A percentile compares a stretch with the other conserved stretches of the same genome.
Evolutionary conservation across 305 asterid species (phyloP).

Genomic region (Petunia hybrid): DNA sequence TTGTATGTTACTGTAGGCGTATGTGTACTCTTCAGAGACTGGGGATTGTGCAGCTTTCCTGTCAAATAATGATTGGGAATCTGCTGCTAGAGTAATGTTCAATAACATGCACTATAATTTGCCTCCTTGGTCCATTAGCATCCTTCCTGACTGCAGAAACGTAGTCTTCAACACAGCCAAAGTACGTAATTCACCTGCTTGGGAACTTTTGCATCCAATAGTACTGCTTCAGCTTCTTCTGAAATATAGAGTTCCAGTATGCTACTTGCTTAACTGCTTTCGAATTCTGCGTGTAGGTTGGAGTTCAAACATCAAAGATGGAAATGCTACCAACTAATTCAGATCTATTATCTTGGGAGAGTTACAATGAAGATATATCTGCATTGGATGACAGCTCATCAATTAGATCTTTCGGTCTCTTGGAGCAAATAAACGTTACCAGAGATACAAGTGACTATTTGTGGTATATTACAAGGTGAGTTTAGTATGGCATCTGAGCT

Average conservation of each 20-base stretch:
- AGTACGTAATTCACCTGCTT: constrained; percentile 47
- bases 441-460: constrained; percentile 94
- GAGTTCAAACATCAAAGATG: constrained; percentile 73
- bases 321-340: constrained; percentile 68
- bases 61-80: constrained; percentile 68
- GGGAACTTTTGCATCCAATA: constrained; percentile 9
- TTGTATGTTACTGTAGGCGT: constrained; percentile 59
- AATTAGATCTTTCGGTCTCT: constrained; percentile 73
- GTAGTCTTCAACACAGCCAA: constrained; percentile 92
- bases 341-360: constrained; percentile 83
- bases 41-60: constrained; percentile 90
- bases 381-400: constrained; percentile 75
- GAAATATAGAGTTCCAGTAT: not conserved
- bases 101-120: constrained; percentile 78
- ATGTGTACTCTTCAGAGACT: constrained; percentile 67
- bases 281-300: constrained; percentile 38
- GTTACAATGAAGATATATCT: constrained; percentile 84
- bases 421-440: constrained; percentile 93
- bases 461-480: constrained; percentile 96
- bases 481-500: constrained; percentile 27
- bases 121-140: constrained; percentile 96
- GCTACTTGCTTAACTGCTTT: constrained; percentile 19
- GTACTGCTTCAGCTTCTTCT: not conserved
- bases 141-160: constrained; percentile 91
- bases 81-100: constrained; percentile 74